Base-by-base conservation (phyloP, 306 rosid genomes). In the Luffa acutangula region DNA sequence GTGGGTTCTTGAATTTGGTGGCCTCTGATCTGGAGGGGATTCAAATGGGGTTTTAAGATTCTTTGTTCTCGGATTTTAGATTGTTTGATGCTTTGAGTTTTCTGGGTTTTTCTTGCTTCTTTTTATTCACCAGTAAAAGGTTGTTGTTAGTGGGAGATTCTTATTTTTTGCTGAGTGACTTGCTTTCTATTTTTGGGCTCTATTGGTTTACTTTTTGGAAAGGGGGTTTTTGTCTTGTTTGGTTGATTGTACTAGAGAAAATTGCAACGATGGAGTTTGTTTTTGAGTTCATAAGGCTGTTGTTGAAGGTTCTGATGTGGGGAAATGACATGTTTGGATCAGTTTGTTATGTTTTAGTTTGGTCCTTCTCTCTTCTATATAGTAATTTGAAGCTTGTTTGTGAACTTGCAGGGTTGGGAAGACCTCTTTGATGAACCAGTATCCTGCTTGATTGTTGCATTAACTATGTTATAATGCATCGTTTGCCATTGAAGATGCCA, bases 341-440 rank as follows among this genome's bases (percentile, higher is more conserved):
- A 31, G 31, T 33, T 74, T 34, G 34, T 34, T 53, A 25, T 48
- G 25, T 75, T 70, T 42, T 70, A 15, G 76, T 13, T 70, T 70
- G 56, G 20, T 70, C 8, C 8, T 43, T 51, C 5, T 43, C 15
- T 51, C 7, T 58, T 17, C 12, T 60, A 0, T 65, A 34, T 82
- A 52, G 17, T 71, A 43, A 75, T 48, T 9, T 53, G 59, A 31
- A 31, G 15, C 76, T 77, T 48, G 54, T 62, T 6, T 75, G 59
- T 91, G 77, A 34, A 82, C 79, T 88, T 87, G 62, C 96, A 96
- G 99, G 92, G 99, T 96, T 41, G 99, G 99, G 85, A 96, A 96
- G 96, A 96, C 99, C 69, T 96, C 98, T 75, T 89, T 96, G 96
- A 96, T 96, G 99, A 96, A 96, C 81, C 99, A 96, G 98, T 96